A percentile compares a stretch with the other conserved stretches of the same genome.
These are phyloP conservation scores for Margaritispora aquatica DNA, from an alignment of 495 filamentous ascomycete genomes.

Conservation along the genomic window DNA sequence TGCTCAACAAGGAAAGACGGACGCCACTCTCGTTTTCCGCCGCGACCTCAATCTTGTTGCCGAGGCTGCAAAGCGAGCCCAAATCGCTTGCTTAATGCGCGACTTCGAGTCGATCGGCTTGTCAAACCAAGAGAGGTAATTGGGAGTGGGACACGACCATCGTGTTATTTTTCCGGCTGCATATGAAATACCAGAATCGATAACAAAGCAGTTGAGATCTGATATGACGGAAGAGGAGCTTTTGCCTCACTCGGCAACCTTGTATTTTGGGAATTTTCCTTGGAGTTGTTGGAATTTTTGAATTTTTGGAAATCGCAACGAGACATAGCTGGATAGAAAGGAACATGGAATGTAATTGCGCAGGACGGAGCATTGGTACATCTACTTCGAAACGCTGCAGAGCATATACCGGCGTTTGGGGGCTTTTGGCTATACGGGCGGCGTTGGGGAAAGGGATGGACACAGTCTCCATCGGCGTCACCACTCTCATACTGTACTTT, in stretches of 20 bases:
- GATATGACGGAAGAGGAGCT: neutral
- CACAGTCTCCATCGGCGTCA: neutral
- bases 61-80: slow-evolving; percentile 91
- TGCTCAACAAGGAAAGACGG: slow-evolving; percentile 17
- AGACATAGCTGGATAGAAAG: neutral
- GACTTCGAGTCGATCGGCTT: slow-evolving; percentile 65
- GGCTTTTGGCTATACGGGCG: neutral
- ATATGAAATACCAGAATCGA: no score
- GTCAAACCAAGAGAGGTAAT: neutral
- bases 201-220: neutral
- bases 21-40: slow-evolving; percentile 56
- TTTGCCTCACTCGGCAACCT: neutral
- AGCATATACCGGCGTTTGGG: neutral
- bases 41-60: slow-evolving; percentile 81
- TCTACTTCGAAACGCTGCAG: neutral
- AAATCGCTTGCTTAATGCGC: slow-evolving; percentile 79
- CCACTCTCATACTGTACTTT: neutral
- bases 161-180: neutral
- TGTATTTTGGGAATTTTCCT: no score
- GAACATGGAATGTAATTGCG: neutral
- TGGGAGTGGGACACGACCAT: neutral
- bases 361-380: neutral
- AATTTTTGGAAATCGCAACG: neutral
- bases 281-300: neutral
- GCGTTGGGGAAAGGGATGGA: neutral